Conservation (phyloP, 2,329 filamentous ascomycete genomes). For the Paraphaeosphaeria minitans region DNA sequence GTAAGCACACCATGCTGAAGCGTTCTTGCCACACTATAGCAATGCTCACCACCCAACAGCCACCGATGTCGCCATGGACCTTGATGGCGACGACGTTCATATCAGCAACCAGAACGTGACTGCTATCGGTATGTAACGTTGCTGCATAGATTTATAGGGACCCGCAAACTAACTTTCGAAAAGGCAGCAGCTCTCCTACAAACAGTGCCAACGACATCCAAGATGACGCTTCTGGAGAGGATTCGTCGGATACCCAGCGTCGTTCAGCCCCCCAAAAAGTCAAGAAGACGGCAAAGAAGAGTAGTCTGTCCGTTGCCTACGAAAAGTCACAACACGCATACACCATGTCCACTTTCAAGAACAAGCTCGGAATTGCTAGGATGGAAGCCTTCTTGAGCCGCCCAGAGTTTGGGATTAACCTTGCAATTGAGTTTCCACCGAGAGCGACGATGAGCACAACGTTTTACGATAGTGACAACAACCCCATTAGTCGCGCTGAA, state of each 20-base stretch:
- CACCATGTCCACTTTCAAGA: not conserved
- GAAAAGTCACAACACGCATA: not conserved
- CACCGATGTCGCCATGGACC: not conserved
- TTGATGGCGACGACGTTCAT: not conserved
- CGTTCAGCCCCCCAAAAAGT: not conserved
- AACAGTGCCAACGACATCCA: not conserved
- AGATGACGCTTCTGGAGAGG: not conserved
- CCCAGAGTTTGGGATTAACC: not conserved
- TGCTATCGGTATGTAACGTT: not conserved
- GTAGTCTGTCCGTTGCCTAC: not conserved
- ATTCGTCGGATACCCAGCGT: not conserved
- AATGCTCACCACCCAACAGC: not conserved
- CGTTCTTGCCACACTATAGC: not conserved
- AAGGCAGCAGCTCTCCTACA: not conserved
- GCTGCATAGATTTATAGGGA: not conserved
- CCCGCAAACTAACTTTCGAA: not conserved
- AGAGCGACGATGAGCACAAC: not conserved
- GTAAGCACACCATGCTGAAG: not conserved
- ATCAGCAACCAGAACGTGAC: not conserved
- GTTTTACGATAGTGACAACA: not conserved
- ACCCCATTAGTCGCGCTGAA: not conserved
- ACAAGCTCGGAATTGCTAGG: not conserved
- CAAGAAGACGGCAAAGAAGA: not conserved
- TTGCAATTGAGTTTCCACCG: not conserved
- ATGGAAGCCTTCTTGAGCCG: not conserved